Base-by-base conservation (phyloP, 352 stramenopile species). In the Globisporangium nodosum region DNA sequence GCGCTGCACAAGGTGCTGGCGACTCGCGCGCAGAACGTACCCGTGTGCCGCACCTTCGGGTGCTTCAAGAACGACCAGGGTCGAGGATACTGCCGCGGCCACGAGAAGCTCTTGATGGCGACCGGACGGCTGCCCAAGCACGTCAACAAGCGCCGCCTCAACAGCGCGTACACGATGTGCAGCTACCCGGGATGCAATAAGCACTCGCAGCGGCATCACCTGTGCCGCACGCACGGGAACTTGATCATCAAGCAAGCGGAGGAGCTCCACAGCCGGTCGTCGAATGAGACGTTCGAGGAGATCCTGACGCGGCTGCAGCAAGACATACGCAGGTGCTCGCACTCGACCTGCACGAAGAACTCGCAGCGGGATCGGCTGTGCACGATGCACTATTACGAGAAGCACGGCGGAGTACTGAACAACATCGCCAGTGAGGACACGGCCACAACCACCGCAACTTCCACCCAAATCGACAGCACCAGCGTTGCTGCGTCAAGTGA, bases 41-140 rank as follows among this genome's bases (percentile, higher is more conserved):
- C 81, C 0, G 81, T 90, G 62, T 94, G 85, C 49, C 71, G 70
- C 42, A 90, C 72, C 9, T 76, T 76, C 27, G 85, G 85, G 5
- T 94, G 85, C 54, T 94, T 92, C 56, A 94, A 94, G 66, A 94
- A 94, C 62, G 82, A 94, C 60, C 85, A 94, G 73, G 85, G 85
- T 2, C 66, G 82, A n/a, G 85, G 85, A 1, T 92, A 90, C 56
- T 94, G 85, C 43, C 82, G 85, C 49, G 82, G 85, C 33, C 82
- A 94, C 60, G 85, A 94, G 54, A 94, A 94, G 58, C 67, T 94
- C 40, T 58, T 94, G 51, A 94, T 94, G 85, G 82, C 82, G 20
- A 94, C 78, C 20, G 82, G 82, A 13, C 69, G 76, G 6, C 61
- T 94, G 16, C 77, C 82, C 6, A 76, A 82, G 52, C 75, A 88